A percentile compares a stretch with the other conserved stretches of the same genome.
These are phyloP conservation scores for Fusarium nygamai DNA, from an alignment of 2,329 filamentous ascomycete species.

Conservation along the genomic window DNA sequence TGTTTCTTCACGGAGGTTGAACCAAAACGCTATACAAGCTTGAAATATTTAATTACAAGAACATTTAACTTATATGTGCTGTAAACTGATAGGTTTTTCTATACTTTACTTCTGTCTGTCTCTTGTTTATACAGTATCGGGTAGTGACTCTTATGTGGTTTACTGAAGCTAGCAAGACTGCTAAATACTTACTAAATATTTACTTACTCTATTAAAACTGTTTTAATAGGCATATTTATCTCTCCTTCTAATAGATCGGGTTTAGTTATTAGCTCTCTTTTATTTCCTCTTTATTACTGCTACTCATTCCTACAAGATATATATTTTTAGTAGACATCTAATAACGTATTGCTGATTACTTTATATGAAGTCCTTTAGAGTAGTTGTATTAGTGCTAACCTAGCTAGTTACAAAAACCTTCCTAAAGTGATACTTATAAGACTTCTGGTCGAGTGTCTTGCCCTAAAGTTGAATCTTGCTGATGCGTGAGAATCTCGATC, in stretches of 20 bases:
- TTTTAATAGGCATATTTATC: not conserved
- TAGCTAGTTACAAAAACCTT: not conserved
- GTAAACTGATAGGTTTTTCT: not conserved
- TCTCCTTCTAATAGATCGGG: not conserved
- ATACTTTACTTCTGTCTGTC: not conserved
- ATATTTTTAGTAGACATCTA: not conserved
- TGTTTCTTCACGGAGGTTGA: not conserved
- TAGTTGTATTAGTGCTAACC: not conserved
- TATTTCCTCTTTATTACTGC: not conserved
- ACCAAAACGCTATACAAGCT: not conserved
- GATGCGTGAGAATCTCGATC: not conserved
- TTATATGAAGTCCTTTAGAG: not conserved
- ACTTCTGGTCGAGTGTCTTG: not conserved
- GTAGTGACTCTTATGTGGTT: rapidly evolving
- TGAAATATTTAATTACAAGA: not conserved
- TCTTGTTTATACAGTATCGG: not conserved
- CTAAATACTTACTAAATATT: rapidly evolving
- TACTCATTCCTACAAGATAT: not conserved
- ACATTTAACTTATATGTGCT: not conserved
- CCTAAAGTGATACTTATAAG: not conserved
- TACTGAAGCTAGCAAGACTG: not conserved
- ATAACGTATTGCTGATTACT: not conserved
- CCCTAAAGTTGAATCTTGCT: not conserved
- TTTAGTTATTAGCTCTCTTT: not conserved
- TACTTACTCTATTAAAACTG: not conserved